phyloP scores from a whole-genome alignment of 23 red algal genomes.

The Gracilaria gracilis region DNA sequence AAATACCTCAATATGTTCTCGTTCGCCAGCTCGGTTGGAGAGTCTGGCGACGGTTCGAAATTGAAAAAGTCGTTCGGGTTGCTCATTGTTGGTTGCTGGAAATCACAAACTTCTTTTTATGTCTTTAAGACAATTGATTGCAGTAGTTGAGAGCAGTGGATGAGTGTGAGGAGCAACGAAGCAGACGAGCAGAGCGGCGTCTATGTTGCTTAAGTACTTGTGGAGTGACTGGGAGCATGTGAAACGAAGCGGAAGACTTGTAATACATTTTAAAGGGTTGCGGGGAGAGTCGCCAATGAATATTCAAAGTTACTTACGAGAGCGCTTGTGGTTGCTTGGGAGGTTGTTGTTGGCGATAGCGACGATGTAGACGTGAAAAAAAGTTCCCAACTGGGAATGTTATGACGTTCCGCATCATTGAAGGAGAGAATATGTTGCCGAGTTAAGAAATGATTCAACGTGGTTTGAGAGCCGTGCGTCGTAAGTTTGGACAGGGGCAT shows the following conservation, averaged over 20 bases:
- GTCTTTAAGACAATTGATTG: too few relatives aligned
- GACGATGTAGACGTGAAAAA: not conserved
- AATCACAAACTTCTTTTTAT: not conserved
- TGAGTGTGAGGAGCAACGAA: not conserved
- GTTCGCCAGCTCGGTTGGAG: not conserved
- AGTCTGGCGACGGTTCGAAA: not conserved
- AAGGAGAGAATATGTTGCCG: not conserved
- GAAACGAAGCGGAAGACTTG: not conserved
- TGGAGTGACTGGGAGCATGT: not conserved
- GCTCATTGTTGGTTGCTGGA: not conserved
- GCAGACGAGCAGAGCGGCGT: not conserved
- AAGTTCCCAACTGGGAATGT: not conserved
- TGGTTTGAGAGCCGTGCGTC: not conserved
- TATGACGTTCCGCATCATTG: not conserved
- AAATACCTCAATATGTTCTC: not conserved
- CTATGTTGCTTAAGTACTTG: not conserved
- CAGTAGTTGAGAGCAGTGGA: not conserved
- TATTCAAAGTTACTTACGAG: conserved; percentile 21
- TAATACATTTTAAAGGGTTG: conserved; percentile 14
- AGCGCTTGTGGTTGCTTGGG: not conserved
- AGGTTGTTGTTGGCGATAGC: not conserved
- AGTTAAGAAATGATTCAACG: not conserved
- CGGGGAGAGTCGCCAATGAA: not conserved
- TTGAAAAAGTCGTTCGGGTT: conserved; percentile 4
- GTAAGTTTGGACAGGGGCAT: not conserved